phyloP scores from a whole-genome alignment of 2,329 filamentous ascomycete species.

The Botrytis byssoidea region DNA sequence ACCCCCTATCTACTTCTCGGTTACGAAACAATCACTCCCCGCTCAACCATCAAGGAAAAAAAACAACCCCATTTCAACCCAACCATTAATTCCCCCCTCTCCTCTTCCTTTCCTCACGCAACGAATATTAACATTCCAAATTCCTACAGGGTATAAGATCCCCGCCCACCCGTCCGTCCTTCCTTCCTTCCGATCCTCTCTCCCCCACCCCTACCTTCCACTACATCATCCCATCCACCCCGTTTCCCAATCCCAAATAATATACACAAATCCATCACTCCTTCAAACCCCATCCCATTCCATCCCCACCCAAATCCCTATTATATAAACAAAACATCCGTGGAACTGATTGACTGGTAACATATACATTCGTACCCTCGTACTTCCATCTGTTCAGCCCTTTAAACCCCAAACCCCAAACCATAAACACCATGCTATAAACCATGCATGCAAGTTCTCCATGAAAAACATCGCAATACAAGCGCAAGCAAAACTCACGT shows the following conservation, averaged over 20 bases:
- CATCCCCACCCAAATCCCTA: constrained; percentile 4
- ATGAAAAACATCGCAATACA: constrained; percentile 4
- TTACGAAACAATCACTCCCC: background rate
- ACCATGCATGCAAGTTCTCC: constrained; percentile 1
- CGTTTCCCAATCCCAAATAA: background rate
- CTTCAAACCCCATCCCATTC: background rate
- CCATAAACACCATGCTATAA: constrained; percentile 3
- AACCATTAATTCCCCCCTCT: background rate
- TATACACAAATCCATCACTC: constrained; percentile 3
- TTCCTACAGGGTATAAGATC: constrained; percentile 13
- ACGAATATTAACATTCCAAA: background rate
- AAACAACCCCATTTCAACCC: background rate
- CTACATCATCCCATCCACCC: background rate
- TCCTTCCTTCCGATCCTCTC: background rate
- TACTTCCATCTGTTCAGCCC: background rate
- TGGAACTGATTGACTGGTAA: background rate
- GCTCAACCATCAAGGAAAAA: background rate
- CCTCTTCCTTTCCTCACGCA: background rate
- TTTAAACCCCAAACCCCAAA: background rate
- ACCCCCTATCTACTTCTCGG: background rate
- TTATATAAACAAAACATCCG: constrained; percentile 9
- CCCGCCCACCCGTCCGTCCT: background rate
- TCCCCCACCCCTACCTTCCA: background rate
- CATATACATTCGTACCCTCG: constrained; percentile 6
- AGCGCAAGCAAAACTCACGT: background rate